A percentile compares a stretch with the other conserved stretches of the same genome.
Conservation (phyloP, 176 grass and related monocot species). For the Metroxylon sagu region DNA sequence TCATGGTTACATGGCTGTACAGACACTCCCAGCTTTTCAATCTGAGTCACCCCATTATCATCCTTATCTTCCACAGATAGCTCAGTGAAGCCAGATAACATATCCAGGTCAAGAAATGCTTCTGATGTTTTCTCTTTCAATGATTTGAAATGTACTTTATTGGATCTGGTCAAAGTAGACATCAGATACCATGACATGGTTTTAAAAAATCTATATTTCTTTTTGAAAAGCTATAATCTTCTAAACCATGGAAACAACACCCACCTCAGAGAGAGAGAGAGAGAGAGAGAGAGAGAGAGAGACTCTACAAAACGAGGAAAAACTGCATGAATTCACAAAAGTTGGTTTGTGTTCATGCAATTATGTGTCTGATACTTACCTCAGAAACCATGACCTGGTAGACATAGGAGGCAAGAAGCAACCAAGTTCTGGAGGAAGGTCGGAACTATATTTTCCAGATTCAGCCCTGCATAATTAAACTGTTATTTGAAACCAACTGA, state of each 20-base stretch:
- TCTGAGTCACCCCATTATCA: conserved; percentile 27
- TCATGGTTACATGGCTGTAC: conserved; percentile 35
- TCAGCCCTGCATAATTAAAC: conserved; percentile 43
- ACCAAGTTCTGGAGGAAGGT: conserved; percentile 48
- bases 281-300: too few relatives aligned
- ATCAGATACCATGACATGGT: too few relatives aligned
- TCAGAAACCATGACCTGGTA: conserved; percentile 63
- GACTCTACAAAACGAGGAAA: too few relatives aligned
- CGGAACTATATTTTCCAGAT: conserved; percentile 25
- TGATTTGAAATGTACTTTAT: conserved; percentile 55
- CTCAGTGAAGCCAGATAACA: conserved; percentile 71
- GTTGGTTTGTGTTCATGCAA: neutral
- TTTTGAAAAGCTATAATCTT: too few relatives aligned
- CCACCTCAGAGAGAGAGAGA: too few relatives aligned
- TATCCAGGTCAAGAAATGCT: conserved; percentile 50
- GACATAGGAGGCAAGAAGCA: conserved; percentile 63
- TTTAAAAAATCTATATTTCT: too few relatives aligned
- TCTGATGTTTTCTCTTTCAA: conserved; percentile 36
- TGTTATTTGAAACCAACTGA: conserved; percentile 17
- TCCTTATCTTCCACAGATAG: conserved; percentile 55
- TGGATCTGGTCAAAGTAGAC: conserved; percentile 30
- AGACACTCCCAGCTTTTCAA: conserved; percentile 55
- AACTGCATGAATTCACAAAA: too few relatives aligned
- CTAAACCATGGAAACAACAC: too few relatives aligned
- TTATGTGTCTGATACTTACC: conserved; percentile 43